A percentile compares a stretch with the other conserved stretches of the same genome.
Evolutionary conservation across 192 early-diverging fungal genomes (phyloP).

Genomic region (Umbelopsis sp.): DNA sequence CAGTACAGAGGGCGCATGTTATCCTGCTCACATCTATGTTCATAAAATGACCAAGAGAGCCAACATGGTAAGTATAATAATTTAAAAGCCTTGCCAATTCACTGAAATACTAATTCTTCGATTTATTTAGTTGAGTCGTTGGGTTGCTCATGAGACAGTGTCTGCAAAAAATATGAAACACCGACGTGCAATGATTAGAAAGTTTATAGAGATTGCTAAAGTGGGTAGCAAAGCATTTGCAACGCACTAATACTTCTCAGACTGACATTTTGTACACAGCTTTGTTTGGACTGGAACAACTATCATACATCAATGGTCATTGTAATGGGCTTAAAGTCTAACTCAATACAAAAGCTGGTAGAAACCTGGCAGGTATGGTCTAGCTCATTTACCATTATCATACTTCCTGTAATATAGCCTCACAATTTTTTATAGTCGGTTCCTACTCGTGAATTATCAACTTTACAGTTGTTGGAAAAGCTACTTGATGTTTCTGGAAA

Average conservation of each 20-base stretch:
- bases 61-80: conserved; percentile 32
- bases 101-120: too few species aligned
- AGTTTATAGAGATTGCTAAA: conserved; percentile 41
- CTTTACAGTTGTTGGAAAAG: conserved; percentile 53
- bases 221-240: conserved; percentile 8
- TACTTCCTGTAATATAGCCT: not conserved
- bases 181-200: conserved; percentile 23
- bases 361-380: conserved; percentile 27
- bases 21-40: conserved; percentile 28
- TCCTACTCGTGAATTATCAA: conserved; percentile 45
- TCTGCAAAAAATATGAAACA: conserved; percentile 9
- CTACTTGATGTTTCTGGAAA: conserved; percentile 65
- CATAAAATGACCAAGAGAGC: conserved; percentile 41
- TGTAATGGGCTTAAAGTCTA: conserved; percentile 57
- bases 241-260: not conserved
- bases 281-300: conserved; percentile 60
- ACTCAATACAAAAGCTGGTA: conserved; percentile 57
- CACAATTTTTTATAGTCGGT: conserved; percentile 32
- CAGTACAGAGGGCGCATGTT: not conserved
- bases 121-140: conserved; percentile 33
- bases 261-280: conserved; percentile 20
- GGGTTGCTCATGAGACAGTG: conserved; percentile 36
- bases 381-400: not conserved
- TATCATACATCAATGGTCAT: conserved; percentile 71
- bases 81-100: too few species aligned